These are phyloP conservation scores for Syzygium aqueum DNA, from an alignment of 345 rosid species.

Conservation along the genomic window DNA sequence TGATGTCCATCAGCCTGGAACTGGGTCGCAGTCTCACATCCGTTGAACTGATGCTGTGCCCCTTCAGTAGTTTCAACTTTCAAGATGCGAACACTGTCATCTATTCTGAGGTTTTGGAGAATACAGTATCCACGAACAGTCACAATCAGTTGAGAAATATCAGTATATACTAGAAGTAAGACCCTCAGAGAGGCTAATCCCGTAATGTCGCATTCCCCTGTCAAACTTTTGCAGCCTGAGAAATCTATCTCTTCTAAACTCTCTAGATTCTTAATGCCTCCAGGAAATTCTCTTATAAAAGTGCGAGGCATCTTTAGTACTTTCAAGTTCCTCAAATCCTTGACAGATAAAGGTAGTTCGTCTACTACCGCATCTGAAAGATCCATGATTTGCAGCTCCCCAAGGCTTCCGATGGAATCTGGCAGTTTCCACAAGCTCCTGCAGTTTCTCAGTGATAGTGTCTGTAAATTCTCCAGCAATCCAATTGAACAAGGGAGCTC, in stretches of 20 bases:
- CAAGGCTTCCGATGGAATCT: neutral
- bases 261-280: neutral
- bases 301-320: no score
- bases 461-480: neutral
- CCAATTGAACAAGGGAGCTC: neutral
- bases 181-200: neutral
- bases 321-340: neutral
- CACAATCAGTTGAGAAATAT: neutral
- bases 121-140: neutral
- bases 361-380: neutral
- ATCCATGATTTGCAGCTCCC: neutral
- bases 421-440: neutral
- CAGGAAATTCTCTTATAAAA: neutral
- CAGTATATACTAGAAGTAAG: fast-evolving
- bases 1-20: neutral
- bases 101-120: neutral
- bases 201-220: neutral
- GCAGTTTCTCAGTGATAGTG: neutral
- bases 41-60: neutral
- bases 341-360: neutral
- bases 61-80: neutral
- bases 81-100: neutral
- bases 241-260: neutral
- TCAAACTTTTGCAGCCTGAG: neutral
- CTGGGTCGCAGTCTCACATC: neutral